These are phyloP conservation scores for Exophiala lecanii-corni DNA, from an alignment of 2,329 filamentous ascomycete genomes.

Conservation along the genomic window DNA sequence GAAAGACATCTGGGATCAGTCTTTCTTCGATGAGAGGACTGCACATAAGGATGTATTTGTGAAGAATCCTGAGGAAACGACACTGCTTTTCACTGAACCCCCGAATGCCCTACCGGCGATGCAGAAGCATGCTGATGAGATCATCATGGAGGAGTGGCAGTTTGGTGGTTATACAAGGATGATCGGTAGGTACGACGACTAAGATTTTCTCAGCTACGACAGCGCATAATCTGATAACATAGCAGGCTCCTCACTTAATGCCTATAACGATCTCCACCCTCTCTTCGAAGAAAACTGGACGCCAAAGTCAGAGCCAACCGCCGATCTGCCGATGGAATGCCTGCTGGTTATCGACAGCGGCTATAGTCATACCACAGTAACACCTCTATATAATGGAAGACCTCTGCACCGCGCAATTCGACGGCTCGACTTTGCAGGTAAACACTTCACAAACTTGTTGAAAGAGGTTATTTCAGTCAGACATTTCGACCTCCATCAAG, in stretches of 20 bases:
- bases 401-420: slow-evolving; percentile 77
- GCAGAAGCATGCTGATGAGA: slow-evolving; percentile 88
- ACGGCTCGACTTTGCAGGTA: slow-evolving; percentile 85
- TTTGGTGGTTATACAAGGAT: slow-evolving; percentile 81
- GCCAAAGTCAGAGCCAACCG: slow-evolving; percentile 21
- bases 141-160: slow-evolving; percentile 95
- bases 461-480: slow-evolving; percentile 84
- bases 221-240: slow-evolving; percentile 3
- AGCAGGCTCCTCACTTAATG: slow-evolving; percentile 68
- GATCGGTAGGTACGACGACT: slow-evolving; percentile 51
- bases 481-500: slow-evolving; percentile 93
- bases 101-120: slow-evolving; percentile 75
- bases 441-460: slow-evolving; percentile 87
- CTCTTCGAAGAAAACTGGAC: slow-evolving; percentile 65
- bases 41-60: slow-evolving; percentile 46
- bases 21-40: slow-evolving; percentile 70
- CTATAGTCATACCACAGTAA: slow-evolving; percentile 88
- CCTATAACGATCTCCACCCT: slow-evolving; percentile 71
- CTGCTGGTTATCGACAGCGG: slow-evolving; percentile 86
- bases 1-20: slow-evolving; percentile 90
- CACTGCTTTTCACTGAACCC: slow-evolving; percentile 78
- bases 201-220: neutral
- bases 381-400: slow-evolving; percentile 74
- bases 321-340: slow-evolving; percentile 64
- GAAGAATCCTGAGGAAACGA: slow-evolving; percentile 69